phyloP scores from a whole-genome alignment of 257 asterid species.

The Echium plantagineum region DNA sequence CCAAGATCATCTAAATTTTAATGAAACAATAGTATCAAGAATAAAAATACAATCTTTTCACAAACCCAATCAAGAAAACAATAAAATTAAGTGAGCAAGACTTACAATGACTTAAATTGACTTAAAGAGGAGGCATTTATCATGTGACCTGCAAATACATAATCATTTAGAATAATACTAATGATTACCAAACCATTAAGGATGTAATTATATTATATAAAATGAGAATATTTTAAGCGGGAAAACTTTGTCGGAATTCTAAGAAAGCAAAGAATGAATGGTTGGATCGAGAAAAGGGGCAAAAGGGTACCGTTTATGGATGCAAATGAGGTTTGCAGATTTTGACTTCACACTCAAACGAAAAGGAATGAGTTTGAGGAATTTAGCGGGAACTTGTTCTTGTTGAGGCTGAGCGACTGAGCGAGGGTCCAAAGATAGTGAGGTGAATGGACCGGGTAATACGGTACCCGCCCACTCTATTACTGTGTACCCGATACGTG shows the following conservation, averaged over 20 bases:
- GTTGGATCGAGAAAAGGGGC: background rate
- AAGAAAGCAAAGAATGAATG: too few species aligned
- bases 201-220: too few species aligned
- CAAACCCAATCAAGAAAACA: background rate
- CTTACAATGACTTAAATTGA: constrained; percentile 40
- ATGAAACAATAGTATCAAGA: background rate
- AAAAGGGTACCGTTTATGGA: background rate
- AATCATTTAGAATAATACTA: too few species aligned
- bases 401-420: too few species aligned
- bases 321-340: background rate
- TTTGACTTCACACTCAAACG: too few species aligned
- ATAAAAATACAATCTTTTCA: background rate
- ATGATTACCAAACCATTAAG: background rate
- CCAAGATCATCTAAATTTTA: background rate
- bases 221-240: background rate
- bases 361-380: too few species aligned
- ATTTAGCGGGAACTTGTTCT: too few species aligned
- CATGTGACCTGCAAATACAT: constrained; percentile 15
- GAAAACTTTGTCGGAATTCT: background rate
- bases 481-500: too few species aligned
- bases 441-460: too few species aligned
- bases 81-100: constrained; percentile 5
- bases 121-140: constrained; percentile 29
- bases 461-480: too few species aligned
- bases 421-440: too few species aligned